Evolutionary conservation across 2,329 filamentous ascomycete species (phyloP).

Genomic region (Helminthosporium solani): DNA sequence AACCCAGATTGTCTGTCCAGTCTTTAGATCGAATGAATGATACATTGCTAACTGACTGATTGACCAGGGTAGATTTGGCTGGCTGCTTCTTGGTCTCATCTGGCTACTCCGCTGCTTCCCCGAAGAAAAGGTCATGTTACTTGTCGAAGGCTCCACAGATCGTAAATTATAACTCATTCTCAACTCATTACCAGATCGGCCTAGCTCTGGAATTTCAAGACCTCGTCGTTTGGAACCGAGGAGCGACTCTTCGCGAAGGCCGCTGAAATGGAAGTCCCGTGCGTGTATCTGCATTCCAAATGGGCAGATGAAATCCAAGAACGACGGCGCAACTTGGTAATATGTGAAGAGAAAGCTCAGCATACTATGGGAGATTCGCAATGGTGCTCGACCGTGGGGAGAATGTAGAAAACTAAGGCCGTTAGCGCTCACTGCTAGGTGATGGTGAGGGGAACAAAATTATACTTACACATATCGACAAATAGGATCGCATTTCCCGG

Average conservation of each 20-base stretch:
- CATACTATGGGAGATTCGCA: constrained; percentile 20
- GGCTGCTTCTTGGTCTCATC: no score
- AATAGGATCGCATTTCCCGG: constrained; percentile 11
- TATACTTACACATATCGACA: constrained; percentile 18
- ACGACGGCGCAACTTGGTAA: constrained; percentile 38
- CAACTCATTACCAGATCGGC: constrained; percentile 40
- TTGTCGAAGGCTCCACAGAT: constrained; percentile 40
- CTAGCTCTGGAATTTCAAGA: constrained; percentile 26
- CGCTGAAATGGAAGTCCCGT: constrained; percentile 42
- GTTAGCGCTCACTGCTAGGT: constrained; percentile 5
- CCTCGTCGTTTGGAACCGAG: constrained; percentile 11
- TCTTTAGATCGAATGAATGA: constrained; percentile 44
- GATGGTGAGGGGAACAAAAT: no score
- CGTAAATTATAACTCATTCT: constrained; percentile 46
- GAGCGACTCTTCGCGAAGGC: constrained; percentile 33
- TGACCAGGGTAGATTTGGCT: constrained; percentile 33
- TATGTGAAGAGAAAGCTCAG: constrained; percentile 21
- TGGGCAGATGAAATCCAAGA: constrained; percentile 44
- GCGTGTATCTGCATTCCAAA: constrained; percentile 36
- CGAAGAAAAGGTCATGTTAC: no score
- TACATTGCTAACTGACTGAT: constrained; percentile 42
- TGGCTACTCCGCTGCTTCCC: no score
- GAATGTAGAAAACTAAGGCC: constrained; percentile 18
- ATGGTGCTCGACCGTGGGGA: constrained; percentile 14
- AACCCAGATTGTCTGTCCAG: constrained; percentile 38